Evolutionary conservation across 2,329 filamentous ascomycete species (phyloP), one percentile per base, ranked within the genome.

Genomic region (Phaeosphaeriaceae sp.): DNA sequence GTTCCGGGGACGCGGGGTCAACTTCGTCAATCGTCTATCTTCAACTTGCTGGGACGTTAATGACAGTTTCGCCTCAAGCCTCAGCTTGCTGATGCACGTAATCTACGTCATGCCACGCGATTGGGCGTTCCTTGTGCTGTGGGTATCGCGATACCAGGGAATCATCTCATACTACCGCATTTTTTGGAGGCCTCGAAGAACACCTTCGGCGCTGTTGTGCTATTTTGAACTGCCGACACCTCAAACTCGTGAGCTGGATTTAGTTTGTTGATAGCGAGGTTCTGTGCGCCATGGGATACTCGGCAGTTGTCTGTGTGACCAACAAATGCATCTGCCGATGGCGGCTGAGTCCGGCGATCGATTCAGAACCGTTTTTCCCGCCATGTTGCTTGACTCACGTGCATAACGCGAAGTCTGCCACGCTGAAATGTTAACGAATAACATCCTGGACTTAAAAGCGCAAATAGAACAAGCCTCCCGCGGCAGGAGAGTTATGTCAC

Each of bases 231-330:
- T 68, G 63, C 65, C 65, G 65, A 50, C 49, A 23, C 42, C 54
- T 42, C 46, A 21, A 52, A 17, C 28, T 55, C 30, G 23, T 35
- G 43, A 61, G 42, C 59, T 40, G 57, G 61, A 63, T 11, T 30
- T 42, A 43, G 22, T 35, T 26, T 50, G 59, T 47, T 22, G 21
- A 59, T 55, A 54, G 42, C 52, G 51, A 58, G n/a, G 26, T 58
- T 40, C 48, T 54, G 55, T 63, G 61, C 54, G 47, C 49, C 50
- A 58, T 57, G 26, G 23, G n/a, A 43, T 24, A 11, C 30, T 55
- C 65, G 65, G 65, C 65, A 67, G 65, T 67, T 67, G 61, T 50
- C 23, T 43, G 19, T 55, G 59, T 49, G 49, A 54, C 55, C 56
- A 52, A 47, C 24, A 54, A 48, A n/a, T 52, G 44, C 63, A 68